Percentiles rank a stretch among this genome's conserved stretches.
Evolutionary conservation across 2,329 filamentous ascomycete genomes (phyloP).

Genomic region (Alternaria solani): DNA sequence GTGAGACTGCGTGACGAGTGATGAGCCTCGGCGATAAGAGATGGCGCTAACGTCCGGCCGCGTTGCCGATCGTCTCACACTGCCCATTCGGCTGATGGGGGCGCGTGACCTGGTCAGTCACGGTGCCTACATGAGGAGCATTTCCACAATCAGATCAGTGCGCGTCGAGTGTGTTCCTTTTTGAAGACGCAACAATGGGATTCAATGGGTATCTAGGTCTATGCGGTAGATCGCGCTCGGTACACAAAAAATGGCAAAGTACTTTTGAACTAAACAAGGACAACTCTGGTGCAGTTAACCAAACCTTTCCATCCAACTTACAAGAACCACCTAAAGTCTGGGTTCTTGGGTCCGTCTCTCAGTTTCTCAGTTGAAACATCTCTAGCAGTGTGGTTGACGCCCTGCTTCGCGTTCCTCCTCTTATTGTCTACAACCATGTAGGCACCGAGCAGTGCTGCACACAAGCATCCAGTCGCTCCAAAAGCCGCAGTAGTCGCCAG

Average conservation of each 20-base stretch:
- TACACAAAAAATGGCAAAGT: background rate
- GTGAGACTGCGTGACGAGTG: conserved; percentile 41
- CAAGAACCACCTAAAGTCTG: conserved; percentile 57
- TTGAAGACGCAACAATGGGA: background rate
- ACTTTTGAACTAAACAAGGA: background rate
- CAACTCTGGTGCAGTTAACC: background rate
- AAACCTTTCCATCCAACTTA: conserved; percentile 12
- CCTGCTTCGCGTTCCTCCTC: conserved; percentile 65
- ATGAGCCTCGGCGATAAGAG: conserved; percentile 36
- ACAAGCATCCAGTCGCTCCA: conserved; percentile 65
- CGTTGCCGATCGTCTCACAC: conserved; percentile 9
- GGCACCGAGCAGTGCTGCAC: conserved; percentile 64
- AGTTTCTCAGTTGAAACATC: conserved; percentile 58
- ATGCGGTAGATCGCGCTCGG: background rate
- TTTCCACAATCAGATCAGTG: conserved; percentile 2
- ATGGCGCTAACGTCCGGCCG: conserved; percentile 13
- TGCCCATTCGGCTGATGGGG: conserved; percentile 11
- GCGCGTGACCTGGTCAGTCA: conserved; percentile 17
- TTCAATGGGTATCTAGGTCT: conserved; percentile 2
- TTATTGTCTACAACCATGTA: conserved; percentile 74
- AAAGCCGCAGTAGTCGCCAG: conserved; percentile 70
- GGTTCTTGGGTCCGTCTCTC: conserved; percentile 54
- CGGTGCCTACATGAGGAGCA: background rate
- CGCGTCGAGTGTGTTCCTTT: background rate
- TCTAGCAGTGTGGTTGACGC: conserved; percentile 62